A percentile compares a stretch with the other conserved stretches of the same genome.
Conservation (phyloP, 1,284 basidiomycete genomes). For the Porogramme epimiltina region DNA sequence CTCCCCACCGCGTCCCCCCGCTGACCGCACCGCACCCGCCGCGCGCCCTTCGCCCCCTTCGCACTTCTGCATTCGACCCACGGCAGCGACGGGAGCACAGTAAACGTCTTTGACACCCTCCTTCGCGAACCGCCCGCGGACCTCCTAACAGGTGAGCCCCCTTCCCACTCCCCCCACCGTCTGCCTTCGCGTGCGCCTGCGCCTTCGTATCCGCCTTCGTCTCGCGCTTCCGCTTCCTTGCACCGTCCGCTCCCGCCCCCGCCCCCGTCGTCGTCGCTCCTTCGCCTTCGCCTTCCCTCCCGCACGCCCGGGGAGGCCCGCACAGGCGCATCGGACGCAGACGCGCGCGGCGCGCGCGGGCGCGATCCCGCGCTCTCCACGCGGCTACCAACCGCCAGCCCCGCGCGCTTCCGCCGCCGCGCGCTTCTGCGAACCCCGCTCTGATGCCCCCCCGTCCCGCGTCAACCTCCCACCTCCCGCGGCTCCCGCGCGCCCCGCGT, state of each 20-base stretch:
- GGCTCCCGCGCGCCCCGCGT: no score
- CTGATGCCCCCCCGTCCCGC: not conserved
- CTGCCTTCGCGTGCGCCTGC: no score
- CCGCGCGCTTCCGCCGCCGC: not conserved
- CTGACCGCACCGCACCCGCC: not conserved
- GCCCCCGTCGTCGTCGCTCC: not conserved
- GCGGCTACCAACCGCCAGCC: slow-evolving; percentile 19
- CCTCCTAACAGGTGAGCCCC: slow-evolving; percentile 13
- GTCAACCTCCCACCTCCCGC: not conserved
- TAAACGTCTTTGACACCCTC: slow-evolving; percentile 19
- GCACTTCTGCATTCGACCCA: slow-evolving; percentile 2
- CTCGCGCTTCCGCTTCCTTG: no score
- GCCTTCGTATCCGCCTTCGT: no score
- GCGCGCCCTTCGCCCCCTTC: slow-evolving; percentile 5
- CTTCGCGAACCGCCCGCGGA: slow-evolving; percentile 12
- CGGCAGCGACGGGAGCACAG: slow-evolving; percentile 5
- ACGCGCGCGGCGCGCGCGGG: not conserved
- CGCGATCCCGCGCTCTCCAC: not conserved
- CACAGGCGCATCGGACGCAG: not conserved
- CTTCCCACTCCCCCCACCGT: not conserved
- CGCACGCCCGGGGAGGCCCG: no score
- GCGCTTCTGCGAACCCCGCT: no score
- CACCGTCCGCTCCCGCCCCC: no score
- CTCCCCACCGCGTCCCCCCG: not conserved
- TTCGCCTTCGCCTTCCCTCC: no score